phyloP scores from a whole-genome alignment of 257 asterid species.

The Salvia hispanica region DNA sequence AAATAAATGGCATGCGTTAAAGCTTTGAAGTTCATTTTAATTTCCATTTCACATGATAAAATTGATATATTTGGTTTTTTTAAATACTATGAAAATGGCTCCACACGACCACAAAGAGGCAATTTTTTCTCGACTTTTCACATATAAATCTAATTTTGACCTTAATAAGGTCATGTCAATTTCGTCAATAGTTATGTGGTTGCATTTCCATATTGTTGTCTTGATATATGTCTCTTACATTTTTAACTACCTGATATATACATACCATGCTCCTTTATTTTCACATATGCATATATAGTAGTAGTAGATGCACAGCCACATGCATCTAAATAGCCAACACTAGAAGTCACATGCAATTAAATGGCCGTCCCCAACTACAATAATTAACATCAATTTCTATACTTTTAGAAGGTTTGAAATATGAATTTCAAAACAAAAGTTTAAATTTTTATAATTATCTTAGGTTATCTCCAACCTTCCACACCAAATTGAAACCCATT shows the following conservation, averaged over 20 bases:
- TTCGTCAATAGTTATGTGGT: neutral
- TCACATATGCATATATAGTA: no score
- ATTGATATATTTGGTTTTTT: no score
- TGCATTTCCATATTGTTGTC: neutral
- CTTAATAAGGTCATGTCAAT: neutral
- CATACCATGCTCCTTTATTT: neutral
- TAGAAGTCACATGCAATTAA: neutral
- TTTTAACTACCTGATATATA: neutral
- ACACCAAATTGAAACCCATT: no score
- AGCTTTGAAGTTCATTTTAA: neutral
- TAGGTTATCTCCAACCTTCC: no score
- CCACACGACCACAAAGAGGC: neutral
- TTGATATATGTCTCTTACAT: neutral
- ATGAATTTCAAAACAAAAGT: no score
- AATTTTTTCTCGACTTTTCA: neutral
- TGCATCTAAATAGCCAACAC: no score
- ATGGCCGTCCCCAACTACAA: neutral
- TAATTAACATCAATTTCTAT: no score
- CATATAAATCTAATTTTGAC: slow-evolving; percentile 3
- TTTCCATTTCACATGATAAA: neutral
- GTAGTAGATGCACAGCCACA: no score
- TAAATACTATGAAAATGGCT: neutral
- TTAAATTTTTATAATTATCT: no score
- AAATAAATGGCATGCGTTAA: no score
- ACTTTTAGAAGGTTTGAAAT: no score